A percentile compares a stretch with the other conserved stretches of the same genome.
phyloP scores from a whole-genome alignment of 495 filamentous ascomycete species.

The Neurospora sp. region DNA sequence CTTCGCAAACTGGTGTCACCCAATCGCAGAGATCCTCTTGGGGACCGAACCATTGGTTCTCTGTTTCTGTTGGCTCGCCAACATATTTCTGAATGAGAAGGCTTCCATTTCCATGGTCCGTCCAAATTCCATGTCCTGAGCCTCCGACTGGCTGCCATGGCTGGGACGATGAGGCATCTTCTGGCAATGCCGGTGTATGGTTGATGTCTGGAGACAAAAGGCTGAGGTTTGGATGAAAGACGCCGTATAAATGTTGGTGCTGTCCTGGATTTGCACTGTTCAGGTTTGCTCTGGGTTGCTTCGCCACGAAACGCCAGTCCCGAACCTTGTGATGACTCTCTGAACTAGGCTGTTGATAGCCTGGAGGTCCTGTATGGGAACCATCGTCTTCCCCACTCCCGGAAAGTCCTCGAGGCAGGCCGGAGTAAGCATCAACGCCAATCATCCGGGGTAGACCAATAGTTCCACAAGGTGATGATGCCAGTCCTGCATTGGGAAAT shows the following conservation, averaged over 20 bases:
- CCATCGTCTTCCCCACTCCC: not conserved
- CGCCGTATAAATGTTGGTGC: not conserved
- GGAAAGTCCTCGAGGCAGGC: not conserved
- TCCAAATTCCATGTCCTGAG: not conserved
- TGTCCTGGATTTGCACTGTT: not conserved
- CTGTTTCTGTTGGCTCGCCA: not conserved
- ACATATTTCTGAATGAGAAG: not conserved
- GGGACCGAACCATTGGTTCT: not conserved
- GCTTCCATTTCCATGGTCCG: not conserved
- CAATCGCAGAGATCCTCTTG: not conserved
- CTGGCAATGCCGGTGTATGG: not conserved
- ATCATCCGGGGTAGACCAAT: not conserved
- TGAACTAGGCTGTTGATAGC: not conserved
- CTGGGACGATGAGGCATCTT: not conserved
- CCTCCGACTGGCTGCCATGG: not conserved
- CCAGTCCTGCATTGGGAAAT: not conserved
- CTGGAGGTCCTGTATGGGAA: not conserved
- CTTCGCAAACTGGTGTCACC: not conserved
- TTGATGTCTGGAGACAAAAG: not conserved
- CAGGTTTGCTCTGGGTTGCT: not conserved
- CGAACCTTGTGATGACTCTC: not conserved
- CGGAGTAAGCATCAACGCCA: not conserved
- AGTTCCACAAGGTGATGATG: not conserved
- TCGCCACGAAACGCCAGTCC: not conserved
- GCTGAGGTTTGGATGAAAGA: not conserved